A percentile compares a stretch with the other conserved stretches of the same genome.
These are phyloP conservation scores for Cryptosporidium meleagridis DNA, from an alignment of 169 alveolate genomes.

Conservation along the genomic window DNA sequence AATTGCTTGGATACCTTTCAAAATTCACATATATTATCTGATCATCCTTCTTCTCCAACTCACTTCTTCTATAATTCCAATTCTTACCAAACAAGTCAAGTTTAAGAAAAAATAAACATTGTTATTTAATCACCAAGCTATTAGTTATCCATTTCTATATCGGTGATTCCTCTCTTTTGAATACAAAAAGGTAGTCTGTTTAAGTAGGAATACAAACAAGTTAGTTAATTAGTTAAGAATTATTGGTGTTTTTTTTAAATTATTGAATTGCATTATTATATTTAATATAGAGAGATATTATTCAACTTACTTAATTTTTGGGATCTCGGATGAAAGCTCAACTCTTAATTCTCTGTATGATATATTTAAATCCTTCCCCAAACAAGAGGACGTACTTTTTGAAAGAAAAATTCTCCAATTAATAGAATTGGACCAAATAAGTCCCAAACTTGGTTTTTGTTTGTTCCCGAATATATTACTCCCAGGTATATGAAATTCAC, in stretches of 20 bases:
- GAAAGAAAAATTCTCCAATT: conserved; percentile 62
- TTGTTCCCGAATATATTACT: background rate
- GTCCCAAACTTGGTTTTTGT: conserved; percentile 56
- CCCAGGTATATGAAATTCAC: background rate
- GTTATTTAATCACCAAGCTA: background rate
- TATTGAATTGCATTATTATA: background rate
- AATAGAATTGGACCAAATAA: conserved; percentile 56
- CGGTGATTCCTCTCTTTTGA: conserved; percentile 33
- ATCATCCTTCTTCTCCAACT: conserved; percentile 28
- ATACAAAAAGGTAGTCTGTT: conserved; percentile 47
- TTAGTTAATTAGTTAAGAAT: conserved; percentile 10
- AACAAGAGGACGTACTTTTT: background rate
- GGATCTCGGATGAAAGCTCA: conserved; percentile 41
- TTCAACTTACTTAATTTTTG: conserved; percentile 48
- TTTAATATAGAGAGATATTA: background rate
- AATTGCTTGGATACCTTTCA: conserved; percentile 51
- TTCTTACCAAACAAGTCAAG: conserved; percentile 6
- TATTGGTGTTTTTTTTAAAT: background rate
- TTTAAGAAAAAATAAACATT: background rate
- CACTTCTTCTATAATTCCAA: conserved; percentile 25
- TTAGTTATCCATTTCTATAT: background rate
- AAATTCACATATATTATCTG: conserved; percentile 20
- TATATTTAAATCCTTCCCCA: background rate
- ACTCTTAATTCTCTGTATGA: conserved; percentile 29
- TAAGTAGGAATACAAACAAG: background rate